Conservation (phyloP, 768 basidiomycete species). For the Serendipita sp. region DNA sequence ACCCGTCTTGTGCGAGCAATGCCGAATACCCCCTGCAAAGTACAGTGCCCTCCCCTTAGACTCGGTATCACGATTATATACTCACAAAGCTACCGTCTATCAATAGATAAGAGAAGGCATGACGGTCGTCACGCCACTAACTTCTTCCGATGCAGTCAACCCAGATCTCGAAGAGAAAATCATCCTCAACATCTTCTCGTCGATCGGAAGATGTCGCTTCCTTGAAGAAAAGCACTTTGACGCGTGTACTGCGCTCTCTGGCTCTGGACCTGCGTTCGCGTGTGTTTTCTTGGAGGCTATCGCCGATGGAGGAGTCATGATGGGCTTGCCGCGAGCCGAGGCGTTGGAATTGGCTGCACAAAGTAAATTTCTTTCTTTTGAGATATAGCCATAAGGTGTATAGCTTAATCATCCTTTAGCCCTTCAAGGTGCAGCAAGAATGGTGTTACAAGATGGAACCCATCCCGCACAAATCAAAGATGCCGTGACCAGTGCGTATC, state of each 20-base stretch:
- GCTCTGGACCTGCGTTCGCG: constrained; percentile 93
- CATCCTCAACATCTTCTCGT: constrained; percentile 87
- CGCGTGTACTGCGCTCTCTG: constrained; percentile 90
- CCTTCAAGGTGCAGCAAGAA: constrained; percentile 87
- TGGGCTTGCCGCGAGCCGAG: constrained; percentile 89
- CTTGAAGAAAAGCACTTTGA: constrained; percentile 98
- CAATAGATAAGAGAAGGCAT: constrained; percentile 95
- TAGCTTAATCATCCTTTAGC: too few species aligned
- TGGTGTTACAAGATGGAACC: constrained; percentile 74
- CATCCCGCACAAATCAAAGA: constrained; percentile 97
- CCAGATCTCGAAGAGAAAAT: constrained; percentile 50
- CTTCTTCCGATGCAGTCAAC: constrained; percentile 14
- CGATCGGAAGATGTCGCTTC: constrained; percentile 89
- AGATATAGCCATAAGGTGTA: background rate
- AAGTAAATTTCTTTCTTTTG: constrained; percentile 30
- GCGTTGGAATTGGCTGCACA: constrained; percentile 91
- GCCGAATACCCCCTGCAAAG: constrained; percentile 97
- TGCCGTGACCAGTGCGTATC: constrained; percentile 75
- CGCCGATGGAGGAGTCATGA: constrained; percentile 99
- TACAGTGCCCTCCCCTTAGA: constrained; percentile 20
- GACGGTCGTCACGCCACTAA: constrained; percentile 73
- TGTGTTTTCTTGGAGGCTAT: constrained; percentile 95
- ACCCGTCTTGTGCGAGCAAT: constrained; percentile 87
- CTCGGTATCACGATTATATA: background rate
- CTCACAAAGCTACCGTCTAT: background rate